phyloP scores from a whole-genome alignment of 805 yeast species.

The Tetrapisispora iriomotensis region DNA sequence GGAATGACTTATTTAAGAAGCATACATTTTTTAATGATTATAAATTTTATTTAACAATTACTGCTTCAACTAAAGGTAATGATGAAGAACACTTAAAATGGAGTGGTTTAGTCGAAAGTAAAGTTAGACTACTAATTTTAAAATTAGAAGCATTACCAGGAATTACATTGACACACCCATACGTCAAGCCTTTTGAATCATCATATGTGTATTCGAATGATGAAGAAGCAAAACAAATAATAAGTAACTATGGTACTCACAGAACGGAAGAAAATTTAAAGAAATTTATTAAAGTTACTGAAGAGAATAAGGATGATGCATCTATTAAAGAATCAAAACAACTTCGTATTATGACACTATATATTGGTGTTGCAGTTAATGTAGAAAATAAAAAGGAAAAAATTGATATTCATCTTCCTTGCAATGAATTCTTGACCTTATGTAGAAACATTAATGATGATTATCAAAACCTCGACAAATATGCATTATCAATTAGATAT shows the following conservation, averaged over 20 bases:
- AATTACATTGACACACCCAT: slow-evolving; percentile 81
- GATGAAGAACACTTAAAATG: slow-evolving; percentile 81
- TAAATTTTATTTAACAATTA: slow-evolving; percentile 76
- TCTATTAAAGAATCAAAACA: slow-evolving; percentile 21
- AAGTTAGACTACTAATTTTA: slow-evolving; percentile 67
- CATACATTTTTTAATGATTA: slow-evolving; percentile 78
- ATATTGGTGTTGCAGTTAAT: slow-evolving; percentile 57
- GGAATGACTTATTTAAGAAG: slow-evolving; percentile 68
- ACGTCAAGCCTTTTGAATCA: slow-evolving; percentile 61
- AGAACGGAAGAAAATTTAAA: slow-evolving; percentile 36
- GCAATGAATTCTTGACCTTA: slow-evolving; percentile 75
- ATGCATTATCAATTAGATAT: slow-evolving; percentile 54
- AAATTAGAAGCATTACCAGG: slow-evolving; percentile 74
- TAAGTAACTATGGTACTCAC: slow-evolving; percentile 53
- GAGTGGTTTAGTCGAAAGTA: slow-evolving; percentile 90
- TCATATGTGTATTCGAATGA: slow-evolving; percentile 40
- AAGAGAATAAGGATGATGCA: slow-evolving; percentile 29
- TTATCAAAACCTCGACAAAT: slow-evolving; percentile 45
- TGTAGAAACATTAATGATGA: slow-evolving; percentile 68
- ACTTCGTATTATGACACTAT: slow-evolving; percentile 63
- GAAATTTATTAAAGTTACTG: slow-evolving; percentile 29
- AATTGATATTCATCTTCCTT: slow-evolving; percentile 80
- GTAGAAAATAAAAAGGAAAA: slow-evolving; percentile 46
- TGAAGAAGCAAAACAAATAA: slow-evolving; percentile 47
- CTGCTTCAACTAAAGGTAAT: slow-evolving; percentile 62